Conservation (phyloP, 495 filamentous ascomycete genomes). For the Podospora conica region DNA sequence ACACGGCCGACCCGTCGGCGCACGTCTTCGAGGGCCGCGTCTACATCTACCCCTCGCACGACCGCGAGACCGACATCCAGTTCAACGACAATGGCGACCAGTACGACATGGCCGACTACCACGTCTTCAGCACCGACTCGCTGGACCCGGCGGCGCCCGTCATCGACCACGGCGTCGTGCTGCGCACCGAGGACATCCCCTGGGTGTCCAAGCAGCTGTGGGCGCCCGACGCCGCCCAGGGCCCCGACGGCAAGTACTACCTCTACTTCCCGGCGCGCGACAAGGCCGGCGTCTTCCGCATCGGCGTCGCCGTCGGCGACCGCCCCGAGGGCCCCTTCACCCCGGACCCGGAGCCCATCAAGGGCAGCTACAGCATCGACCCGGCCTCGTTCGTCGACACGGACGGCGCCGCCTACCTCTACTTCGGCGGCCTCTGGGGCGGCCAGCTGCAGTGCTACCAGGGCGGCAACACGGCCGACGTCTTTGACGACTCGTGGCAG, state of each 20-base stretch:
- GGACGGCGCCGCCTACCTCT: conserved; percentile 54
- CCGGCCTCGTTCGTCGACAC: conserved; percentile 59
- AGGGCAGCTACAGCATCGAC: conserved; percentile 57
- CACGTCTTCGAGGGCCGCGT: conserved; percentile 57
- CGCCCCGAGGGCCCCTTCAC: conserved; percentile 52
- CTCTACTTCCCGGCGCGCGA: conserved; percentile 60
- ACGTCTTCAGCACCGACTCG: conserved; percentile 50
- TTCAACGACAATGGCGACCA: conserved; percentile 78
- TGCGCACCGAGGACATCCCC: conserved; percentile 50
- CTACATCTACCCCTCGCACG: conserved; percentile 63
- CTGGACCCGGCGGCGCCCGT: conserved; percentile 45
- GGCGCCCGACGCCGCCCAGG: conserved; percentile 55
- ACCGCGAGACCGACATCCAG: conserved; percentile 53
- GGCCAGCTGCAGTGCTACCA: conserved; percentile 59
- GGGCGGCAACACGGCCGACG: conserved; percentile 25
- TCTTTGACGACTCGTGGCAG: conserved; percentile 44
- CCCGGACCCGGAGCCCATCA: conserved; percentile 52
- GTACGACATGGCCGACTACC: conserved; percentile 73
- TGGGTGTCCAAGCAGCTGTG: conserved; percentile 60
- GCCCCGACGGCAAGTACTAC: conserved; percentile 55
- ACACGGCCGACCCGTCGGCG: conserved; percentile 64
- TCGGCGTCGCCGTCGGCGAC: conserved; percentile 53
- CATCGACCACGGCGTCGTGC: conserved; percentile 54
- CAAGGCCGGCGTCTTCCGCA: conserved; percentile 55
- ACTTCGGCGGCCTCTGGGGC: conserved; percentile 67